Evolutionary conservation across 495 filamentous ascomycete genomes (phyloP).

Genomic region (Margaritispora aquatica): DNA sequence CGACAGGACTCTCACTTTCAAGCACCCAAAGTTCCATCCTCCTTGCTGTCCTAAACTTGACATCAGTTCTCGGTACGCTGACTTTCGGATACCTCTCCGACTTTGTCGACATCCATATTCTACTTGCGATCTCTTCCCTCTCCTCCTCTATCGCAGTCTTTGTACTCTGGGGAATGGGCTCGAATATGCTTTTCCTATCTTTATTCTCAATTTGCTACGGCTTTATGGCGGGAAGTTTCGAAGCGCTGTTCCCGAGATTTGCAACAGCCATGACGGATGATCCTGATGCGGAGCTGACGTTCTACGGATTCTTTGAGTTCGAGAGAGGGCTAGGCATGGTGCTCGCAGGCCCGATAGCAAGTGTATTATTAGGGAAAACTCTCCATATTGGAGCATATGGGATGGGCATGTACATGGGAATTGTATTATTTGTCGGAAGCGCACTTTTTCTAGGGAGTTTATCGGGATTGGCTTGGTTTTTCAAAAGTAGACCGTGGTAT

Average conservation of each 20-base stretch:
- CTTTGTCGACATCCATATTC: constrained; percentile 40
- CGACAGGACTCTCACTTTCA: constrained; percentile 1
- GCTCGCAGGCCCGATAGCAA: neutral
- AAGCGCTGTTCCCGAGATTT: constrained; percentile 19
- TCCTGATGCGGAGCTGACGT: neutral
- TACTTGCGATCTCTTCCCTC: constrained; percentile 42
- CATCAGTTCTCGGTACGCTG: constrained; percentile 43
- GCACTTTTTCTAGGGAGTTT: neutral
- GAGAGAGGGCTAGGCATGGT: constrained; percentile 4
- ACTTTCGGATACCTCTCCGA: constrained; percentile 45
- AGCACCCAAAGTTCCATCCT: constrained; percentile 15
- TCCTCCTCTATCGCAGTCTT: constrained; percentile 44
- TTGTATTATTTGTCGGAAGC: neutral
- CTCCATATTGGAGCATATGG: neutral
- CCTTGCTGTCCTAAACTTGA: constrained; percentile 40
- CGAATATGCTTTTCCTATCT: constrained; percentile 36
- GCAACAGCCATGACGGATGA: neutral
- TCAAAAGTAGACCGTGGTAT: constrained; percentile 15
- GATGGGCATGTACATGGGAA: neutral
- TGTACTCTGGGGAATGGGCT: constrained; percentile 49
- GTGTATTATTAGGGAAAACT: neutral
- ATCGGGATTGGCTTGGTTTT: constrained; percentile 1
- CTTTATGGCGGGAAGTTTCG: constrained; percentile 49
- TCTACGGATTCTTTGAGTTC: constrained; percentile 10
- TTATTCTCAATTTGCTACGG: constrained; percentile 51